Evolutionary conservation across 176 grass and related monocot genomes (phyloP).

Genomic region (Musa schizocarpa): DNA sequence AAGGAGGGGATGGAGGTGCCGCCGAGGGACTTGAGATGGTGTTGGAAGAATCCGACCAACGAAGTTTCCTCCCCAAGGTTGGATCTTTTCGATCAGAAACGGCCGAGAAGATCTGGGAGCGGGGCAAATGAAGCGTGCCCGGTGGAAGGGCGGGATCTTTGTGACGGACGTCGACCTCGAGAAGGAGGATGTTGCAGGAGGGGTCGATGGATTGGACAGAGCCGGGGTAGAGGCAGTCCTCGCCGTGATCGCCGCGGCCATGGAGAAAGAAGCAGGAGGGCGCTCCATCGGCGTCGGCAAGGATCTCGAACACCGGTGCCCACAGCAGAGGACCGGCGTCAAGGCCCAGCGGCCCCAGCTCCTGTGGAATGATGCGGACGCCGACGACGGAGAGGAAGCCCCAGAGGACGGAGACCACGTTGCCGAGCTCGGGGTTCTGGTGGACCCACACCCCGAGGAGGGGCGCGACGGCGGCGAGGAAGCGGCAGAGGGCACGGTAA

Average conservation of each 20-base stretch:
- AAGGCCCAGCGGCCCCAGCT: conserved; percentile 30
- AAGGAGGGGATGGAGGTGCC: conserved; percentile 13
- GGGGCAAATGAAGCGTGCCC: background rate
- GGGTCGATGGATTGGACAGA: conserved; percentile 31
- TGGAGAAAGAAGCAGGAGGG: conserved; percentile 70
- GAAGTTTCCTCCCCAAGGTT: background rate
- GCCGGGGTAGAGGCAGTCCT: conserved; percentile 41
- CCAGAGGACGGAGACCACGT: conserved; percentile 59
- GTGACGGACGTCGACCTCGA: conserved; percentile 38
- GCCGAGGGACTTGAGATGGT: conserved; percentile 25
- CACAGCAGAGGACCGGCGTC: conserved; percentile 36
- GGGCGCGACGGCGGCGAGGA: conserved; percentile 50
- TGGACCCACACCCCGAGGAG: conserved; percentile 68
- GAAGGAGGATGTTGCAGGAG: conserved; percentile 50
- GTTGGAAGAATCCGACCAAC: conserved; percentile 12
- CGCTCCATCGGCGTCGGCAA: conserved; percentile 37
- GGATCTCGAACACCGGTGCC: conserved; percentile 85
- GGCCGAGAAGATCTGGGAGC: conserved; percentile 24
- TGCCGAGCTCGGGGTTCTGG: conserved; percentile 89
- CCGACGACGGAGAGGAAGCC: conserved; percentile 77
- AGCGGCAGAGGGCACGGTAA: conserved; percentile 52
- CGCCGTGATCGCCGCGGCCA: conserved; percentile 22
- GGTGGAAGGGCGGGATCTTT: background rate
- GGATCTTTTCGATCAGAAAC: conserved; percentile 18
- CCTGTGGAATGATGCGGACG: conserved; percentile 65